A percentile compares a stretch with the other conserved stretches of the same genome.
Conservation (phyloP, 257 asterid species). For the Sherardia arvensis region DNA sequence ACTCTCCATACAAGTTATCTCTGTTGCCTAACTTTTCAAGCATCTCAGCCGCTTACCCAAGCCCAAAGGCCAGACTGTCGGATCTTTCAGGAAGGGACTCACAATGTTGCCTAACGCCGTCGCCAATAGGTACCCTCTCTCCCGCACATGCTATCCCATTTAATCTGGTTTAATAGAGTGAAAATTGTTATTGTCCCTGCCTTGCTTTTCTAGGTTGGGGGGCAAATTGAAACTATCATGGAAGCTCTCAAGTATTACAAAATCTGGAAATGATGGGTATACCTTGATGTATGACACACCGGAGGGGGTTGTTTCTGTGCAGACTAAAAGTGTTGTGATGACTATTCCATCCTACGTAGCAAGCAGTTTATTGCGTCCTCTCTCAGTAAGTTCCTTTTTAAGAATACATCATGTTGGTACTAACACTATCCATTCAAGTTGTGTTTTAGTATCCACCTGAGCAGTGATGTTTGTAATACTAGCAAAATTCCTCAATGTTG, state of each 20-base stretch:
- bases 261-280: conserved; percentile 53
- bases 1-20: conserved; percentile 8
- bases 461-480: background rate
- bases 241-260: conserved; percentile 60
- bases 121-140: conserved; percentile 43
- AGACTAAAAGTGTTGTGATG: conserved; percentile 69
- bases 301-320: conserved; percentile 53
- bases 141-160: background rate
- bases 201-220: conserved; percentile 49
- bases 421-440: background rate
- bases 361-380: conserved; percentile 62
- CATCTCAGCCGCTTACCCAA: conserved; percentile 73
- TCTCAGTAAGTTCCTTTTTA: conserved; percentile 55
- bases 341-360: conserved; percentile 85
- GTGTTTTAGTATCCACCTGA: no score
- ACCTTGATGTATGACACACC: conserved; percentile 77
- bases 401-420: background rate
- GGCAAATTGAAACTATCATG: conserved; percentile 77
- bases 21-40: conserved; percentile 15
- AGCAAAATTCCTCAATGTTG: background rate
- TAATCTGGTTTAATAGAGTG: background rate
- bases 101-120: conserved; percentile 72
- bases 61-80: conserved; percentile 97
- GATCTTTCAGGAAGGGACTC: conserved; percentile 86
- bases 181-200: background rate